Evolutionary conservation across 495 filamentous ascomycete species (phyloP).

Genomic region (Wilcoxina mikolae): DNA sequence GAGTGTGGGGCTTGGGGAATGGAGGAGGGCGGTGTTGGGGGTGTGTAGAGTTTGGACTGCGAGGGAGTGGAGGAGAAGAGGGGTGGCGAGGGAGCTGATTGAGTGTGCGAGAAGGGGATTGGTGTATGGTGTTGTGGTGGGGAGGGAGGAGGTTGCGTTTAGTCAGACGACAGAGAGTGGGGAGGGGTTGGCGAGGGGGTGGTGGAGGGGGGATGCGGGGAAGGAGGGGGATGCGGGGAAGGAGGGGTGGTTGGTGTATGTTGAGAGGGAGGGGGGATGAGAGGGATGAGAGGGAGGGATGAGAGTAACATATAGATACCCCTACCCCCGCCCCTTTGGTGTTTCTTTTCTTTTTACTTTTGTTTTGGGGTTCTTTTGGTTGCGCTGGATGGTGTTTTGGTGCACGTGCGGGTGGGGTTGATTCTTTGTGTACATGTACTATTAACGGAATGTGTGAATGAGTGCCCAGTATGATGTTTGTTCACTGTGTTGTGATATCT

Average conservation of each 20-base stretch:
- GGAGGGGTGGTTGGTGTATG: too few relatives aligned
- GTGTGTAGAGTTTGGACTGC: slow-evolving; percentile 5
- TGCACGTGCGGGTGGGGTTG: too few relatives aligned
- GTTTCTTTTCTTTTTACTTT: too few relatives aligned
- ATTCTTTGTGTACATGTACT: too few relatives aligned
- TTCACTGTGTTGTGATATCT: too few relatives aligned
- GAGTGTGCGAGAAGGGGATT: slow-evolving; percentile 49
- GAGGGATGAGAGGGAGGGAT: neutral
- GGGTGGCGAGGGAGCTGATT: slow-evolving; percentile 47
- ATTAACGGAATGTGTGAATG: too few relatives aligned
- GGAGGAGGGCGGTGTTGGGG: neutral
- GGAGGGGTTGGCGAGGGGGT: slow-evolving; percentile 44
- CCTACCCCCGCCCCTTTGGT: too few relatives aligned
- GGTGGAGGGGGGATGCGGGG: slow-evolving; percentile 29
- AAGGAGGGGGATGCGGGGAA: neutral
- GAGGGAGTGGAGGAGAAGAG: slow-evolving; percentile 16
- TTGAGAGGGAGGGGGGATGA: neutral
- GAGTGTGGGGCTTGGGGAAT: slow-evolving; percentile 6
- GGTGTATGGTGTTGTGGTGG: slow-evolving; percentile 50
- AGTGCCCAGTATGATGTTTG: too few relatives aligned
- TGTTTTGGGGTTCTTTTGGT: too few relatives aligned
- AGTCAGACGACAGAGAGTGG: slow-evolving; percentile 65
- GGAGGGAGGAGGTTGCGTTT: slow-evolving; percentile 51
- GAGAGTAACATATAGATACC: too few relatives aligned
- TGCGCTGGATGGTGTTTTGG: too few relatives aligned